A percentile compares a stretch with the other conserved stretches of the same genome.
Conservation (phyloP, 129 eudicot species). For the Apium graveolens region DNA sequence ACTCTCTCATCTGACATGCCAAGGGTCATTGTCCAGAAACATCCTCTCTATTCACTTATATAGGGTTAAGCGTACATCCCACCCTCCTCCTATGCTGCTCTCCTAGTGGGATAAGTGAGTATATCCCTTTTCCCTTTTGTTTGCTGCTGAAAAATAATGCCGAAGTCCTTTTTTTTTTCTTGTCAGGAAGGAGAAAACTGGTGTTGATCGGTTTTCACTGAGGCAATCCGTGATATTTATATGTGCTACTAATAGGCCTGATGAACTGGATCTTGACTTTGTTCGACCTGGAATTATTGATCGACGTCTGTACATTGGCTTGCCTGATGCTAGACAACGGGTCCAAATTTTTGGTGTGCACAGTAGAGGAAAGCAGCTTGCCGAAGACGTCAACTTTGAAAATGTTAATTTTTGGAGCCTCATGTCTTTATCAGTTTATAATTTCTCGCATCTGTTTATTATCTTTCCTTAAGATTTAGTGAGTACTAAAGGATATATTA, state of each 20-base stretch:
- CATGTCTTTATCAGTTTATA: not conserved
- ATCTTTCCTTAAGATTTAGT: not conserved
- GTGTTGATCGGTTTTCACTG: slow-evolving; percentile 79
- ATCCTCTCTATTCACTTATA: too few relatives aligned
- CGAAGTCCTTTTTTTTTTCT: not conserved
- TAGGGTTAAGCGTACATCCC: too few relatives aligned
- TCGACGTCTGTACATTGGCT: slow-evolving; percentile 78
- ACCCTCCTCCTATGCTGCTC: too few relatives aligned
- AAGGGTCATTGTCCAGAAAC: too few relatives aligned
- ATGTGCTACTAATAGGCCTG: slow-evolving; percentile 98
- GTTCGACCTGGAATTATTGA: slow-evolving; percentile 85
- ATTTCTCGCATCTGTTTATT: not conserved
- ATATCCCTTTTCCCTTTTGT: not conserved
- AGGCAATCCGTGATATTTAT: slow-evolving; percentile 84
- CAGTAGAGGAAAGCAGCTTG: slow-evolving; percentile 71
- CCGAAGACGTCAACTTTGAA: slow-evolving; percentile 83
- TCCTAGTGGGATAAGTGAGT: too few relatives aligned
- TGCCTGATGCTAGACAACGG: slow-evolving; percentile 89
- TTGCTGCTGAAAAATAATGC: not conserved
- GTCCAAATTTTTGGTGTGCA: slow-evolving; percentile 92
- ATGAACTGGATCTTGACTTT: slow-evolving; percentile 76
- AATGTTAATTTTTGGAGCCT: slow-evolving; percentile 30
- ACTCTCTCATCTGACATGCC: too few relatives aligned
- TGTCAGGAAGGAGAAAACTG: slow-evolving; percentile 73
- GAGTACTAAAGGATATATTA: not conserved